Evolutionary conservation across 1,139 yeast genomes (phyloP).

Genomic region (Geotrichum macrosporum): DNA sequence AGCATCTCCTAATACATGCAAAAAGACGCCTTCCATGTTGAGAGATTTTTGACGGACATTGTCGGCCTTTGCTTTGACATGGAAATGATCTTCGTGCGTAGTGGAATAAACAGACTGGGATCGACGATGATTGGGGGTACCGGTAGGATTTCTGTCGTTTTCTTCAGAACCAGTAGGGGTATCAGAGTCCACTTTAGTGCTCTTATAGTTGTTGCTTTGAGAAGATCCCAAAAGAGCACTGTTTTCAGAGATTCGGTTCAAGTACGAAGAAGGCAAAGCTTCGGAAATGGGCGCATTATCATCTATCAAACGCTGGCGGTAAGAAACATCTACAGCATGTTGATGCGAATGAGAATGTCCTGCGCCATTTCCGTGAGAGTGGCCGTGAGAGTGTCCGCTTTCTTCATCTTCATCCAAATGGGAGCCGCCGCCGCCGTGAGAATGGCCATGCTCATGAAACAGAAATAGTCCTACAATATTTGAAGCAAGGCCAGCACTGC

Average conservation of each 20-base stretch:
- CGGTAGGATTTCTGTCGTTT: constrained; percentile 21
- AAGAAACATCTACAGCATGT: constrained; percentile 18
- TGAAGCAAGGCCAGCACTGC: constrained; percentile 74
- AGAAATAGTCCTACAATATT: constrained; percentile 77
- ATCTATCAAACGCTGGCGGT: constrained; percentile 15
- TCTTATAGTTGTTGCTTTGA: background rate
- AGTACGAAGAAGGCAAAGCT: constrained; percentile 16
- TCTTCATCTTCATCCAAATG: constrained; percentile 26
- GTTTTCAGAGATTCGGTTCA: constrained; percentile 14
- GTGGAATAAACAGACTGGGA: constrained; percentile 23
- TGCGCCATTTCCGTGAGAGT: constrained; percentile 30
- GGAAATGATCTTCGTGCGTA: constrained; percentile 39
- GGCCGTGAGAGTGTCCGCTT: constrained; percentile 26
- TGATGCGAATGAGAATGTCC: constrained; percentile 18
- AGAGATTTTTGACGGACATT: constrained; percentile 51
- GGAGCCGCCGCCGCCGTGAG: constrained; percentile 46
- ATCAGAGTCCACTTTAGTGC: constrained; percentile 13
- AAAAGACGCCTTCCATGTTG: constrained; percentile 95
- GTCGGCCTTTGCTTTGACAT: constrained; percentile 35
- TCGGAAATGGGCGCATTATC: constrained; percentile 20
- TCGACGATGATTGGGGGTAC: constrained; percentile 18
- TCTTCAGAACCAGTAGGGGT: constrained; percentile 16
- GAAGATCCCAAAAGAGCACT: constrained; percentile 21
- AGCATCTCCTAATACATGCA: constrained; percentile 95
- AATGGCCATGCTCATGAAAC: constrained; percentile 89